These are phyloP conservation scores for Kluyveromyces wickerhamii DNA, from an alignment of 805 yeast genomes.

Conservation along the genomic window DNA sequence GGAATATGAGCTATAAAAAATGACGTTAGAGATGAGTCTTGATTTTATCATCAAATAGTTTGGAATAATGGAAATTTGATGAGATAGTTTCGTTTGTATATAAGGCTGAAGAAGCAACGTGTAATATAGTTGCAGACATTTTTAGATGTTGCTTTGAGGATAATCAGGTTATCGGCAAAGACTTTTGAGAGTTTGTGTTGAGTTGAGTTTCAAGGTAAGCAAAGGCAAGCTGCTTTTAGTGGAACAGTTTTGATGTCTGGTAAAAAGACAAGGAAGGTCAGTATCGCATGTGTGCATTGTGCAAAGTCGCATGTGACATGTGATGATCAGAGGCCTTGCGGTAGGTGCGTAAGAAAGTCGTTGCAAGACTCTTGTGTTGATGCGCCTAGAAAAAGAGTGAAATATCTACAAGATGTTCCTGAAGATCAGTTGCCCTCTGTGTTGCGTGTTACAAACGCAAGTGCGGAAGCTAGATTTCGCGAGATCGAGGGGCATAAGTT, in stretches of 20 bases:
- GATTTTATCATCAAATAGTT: too few relatives aligned
- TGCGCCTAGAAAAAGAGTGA: constrained; percentile 82
- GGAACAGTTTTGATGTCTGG: neutral
- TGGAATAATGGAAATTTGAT: too few relatives aligned
- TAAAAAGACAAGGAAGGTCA: constrained; percentile 52
- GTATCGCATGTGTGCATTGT: constrained; percentile 87
- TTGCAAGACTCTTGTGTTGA: constrained; percentile 67
- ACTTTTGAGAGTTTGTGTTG: too few relatives aligned
- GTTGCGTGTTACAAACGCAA: neutral
- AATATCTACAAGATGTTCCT: constrained; percentile 63
- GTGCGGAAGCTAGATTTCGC: neutral
- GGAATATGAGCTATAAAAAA: too few relatives aligned
- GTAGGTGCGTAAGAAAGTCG: constrained; percentile 65
- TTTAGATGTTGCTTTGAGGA: too few relatives aligned
- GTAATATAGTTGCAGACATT: too few relatives aligned
- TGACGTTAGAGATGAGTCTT: too few relatives aligned
- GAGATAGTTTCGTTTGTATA: too few relatives aligned
- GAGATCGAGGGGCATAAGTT: neutral
- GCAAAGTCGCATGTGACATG: constrained; percentile 90
- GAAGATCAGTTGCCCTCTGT: constrained; percentile 18
- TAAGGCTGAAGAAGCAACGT: too few relatives aligned
- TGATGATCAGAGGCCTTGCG: constrained; percentile 75
- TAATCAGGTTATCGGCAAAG: too few relatives aligned
- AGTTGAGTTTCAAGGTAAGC: too few relatives aligned
- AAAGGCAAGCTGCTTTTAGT: too few relatives aligned